phyloP scores from a whole-genome alignment of 2,329 filamentous ascomycete species.

The Plenodomus tracheiphilus region DNA sequence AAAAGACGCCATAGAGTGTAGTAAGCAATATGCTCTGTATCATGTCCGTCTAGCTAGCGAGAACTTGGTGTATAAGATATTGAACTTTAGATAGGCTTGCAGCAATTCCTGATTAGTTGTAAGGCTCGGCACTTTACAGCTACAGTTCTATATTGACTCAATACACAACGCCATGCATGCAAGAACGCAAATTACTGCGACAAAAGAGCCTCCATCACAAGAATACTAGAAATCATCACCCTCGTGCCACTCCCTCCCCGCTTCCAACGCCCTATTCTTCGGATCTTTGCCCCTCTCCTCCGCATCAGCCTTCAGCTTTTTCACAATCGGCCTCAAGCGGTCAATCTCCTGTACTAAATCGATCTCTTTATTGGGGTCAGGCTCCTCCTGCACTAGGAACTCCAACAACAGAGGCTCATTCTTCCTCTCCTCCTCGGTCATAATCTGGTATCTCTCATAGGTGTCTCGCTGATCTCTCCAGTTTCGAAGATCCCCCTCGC shows the following conservation, averaged over 20 bases:
- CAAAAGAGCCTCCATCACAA: background rate
- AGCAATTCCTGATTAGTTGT: too few relatives aligned
- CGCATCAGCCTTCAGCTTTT: slow-evolving; percentile 49
- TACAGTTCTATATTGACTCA: background rate
- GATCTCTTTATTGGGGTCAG: slow-evolving; percentile 49
- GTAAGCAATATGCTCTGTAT: too few relatives aligned
- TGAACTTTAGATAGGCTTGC: too few relatives aligned
- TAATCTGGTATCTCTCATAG: background rate
- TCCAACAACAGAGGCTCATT: slow-evolving; percentile 37
- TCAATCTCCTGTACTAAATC: slow-evolving; percentile 51
- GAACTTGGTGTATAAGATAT: too few relatives aligned
- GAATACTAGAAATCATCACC: slow-evolving; percentile 57
- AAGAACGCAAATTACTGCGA: background rate
- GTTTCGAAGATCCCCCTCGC: slow-evolving; percentile 46
- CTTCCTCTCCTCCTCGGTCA: slow-evolving; percentile 39
- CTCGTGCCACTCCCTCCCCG: slow-evolving; percentile 58
- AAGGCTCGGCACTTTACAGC: too few relatives aligned
- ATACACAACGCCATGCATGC: background rate
- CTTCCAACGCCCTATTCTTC: slow-evolving; percentile 55
- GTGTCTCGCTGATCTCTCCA: slow-evolving; percentile 42
- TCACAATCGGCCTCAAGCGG: slow-evolving; percentile 48
- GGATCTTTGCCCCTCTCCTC: slow-evolving; percentile 57
- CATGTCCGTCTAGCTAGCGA: background rate
- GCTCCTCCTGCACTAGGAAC: slow-evolving; percentile 37
- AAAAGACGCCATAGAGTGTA: background rate